Base-by-base conservation (phyloP, 2,329 filamentous ascomycete species). In the Trichoderma lentiforme region DNA sequence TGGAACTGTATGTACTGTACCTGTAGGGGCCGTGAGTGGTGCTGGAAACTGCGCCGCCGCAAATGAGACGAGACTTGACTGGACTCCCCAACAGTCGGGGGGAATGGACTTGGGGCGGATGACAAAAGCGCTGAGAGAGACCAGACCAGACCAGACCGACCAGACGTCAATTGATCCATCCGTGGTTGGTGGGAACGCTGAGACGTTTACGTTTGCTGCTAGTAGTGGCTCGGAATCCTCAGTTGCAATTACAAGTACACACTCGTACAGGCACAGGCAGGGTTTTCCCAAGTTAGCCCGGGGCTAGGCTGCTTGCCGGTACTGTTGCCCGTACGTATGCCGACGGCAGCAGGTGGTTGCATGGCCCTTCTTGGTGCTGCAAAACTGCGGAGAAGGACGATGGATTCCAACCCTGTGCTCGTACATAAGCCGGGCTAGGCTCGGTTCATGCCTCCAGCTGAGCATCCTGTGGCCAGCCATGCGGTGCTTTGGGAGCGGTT, bases 1-100 rank as follows among this genome's bases (percentile, higher is more conserved):
- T 36, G 34, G 34, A 15, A 36, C 34, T 15, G 34, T 15, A 15
- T 36, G 34, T 36, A 36, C 30, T 3, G 11, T 32, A 32, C n/a
- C 36, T 61, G 66, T 70, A 62, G 57, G 66, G 66, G 66, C 66
- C 66, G 39, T 70, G 66, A 26, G 57, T 60, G 57, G 66, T 70
- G 66, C 66, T 70, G 57, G 57, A 70, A 70, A 61, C 57, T 70
- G 66, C 66, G 66, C 66, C 43, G 66, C 66, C 26, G 57, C 57
- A 70, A 62, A 53, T 61, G 66, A 70, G 65, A 51, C 43, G 6
- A 39, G 36, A 39, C 3, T 47, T 18, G 43, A 47, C n/a, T 12
- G 51, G 51, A 36, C 51, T 58, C 64, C 64, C 24, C 57, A 60
- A 58, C 56, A 32, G 56, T 21, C 28, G 56, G 56, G 28, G 56